Percentiles rank a stretch among this genome's conserved stretches.
Evolutionary conservation across 2,329 filamentous ascomycete genomes (phyloP).

Genomic region (Aphanoascus verrucosus): DNA sequence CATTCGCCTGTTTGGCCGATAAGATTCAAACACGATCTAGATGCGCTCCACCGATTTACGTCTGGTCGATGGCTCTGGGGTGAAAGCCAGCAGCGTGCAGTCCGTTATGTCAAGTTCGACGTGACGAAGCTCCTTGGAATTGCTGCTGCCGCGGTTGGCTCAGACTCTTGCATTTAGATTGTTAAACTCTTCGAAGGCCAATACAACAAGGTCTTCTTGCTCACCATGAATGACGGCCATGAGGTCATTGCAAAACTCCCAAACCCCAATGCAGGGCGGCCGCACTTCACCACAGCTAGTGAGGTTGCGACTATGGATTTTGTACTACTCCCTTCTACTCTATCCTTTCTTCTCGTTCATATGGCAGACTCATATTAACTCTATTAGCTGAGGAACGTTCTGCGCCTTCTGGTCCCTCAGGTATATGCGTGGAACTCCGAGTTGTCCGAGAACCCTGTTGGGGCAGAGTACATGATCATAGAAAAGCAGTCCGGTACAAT

Average conservation of each 20-base stretch:
- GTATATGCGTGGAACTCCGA: conserved; percentile 16
- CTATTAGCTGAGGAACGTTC: conserved; percentile 23
- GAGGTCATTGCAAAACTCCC: conserved; percentile 12
- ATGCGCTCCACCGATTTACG: conserved; percentile 19
- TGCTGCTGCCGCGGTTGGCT: conserved; percentile 24
- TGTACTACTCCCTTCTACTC: conserved; percentile 12
- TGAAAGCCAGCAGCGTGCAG: conserved; percentile 25
- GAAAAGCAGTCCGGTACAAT: conserved; percentile 16
- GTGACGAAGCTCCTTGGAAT: conserved; percentile 26
- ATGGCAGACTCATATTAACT: conserved; percentile 31
- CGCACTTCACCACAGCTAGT: conserved; percentile 7
- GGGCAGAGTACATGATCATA: conserved; percentile 21
- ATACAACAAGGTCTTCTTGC: conserved; percentile 26
- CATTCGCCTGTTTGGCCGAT: neutral
- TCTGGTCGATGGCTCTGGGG: conserved; percentile 29
- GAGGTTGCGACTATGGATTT: conserved; percentile 20
- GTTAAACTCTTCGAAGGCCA: conserved; percentile 23
- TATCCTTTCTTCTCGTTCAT: conserved; percentile 2
- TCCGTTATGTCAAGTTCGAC: conserved; percentile 25
- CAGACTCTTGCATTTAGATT: conserved; percentile 19
- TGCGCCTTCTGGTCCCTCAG: conserved; percentile 19
- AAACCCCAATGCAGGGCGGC: conserved; percentile 10
- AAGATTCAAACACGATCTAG: conserved; percentile 13
- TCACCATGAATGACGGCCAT: conserved; percentile 16
- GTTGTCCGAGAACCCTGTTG: conserved; percentile 15